Percentiles rank a stretch among this genome's conserved stretches.
These are phyloP conservation scores for Yamadazyma spencermartinsiae DNA, from an alignment of 1,139 yeast species.

Conservation along the genomic window DNA sequence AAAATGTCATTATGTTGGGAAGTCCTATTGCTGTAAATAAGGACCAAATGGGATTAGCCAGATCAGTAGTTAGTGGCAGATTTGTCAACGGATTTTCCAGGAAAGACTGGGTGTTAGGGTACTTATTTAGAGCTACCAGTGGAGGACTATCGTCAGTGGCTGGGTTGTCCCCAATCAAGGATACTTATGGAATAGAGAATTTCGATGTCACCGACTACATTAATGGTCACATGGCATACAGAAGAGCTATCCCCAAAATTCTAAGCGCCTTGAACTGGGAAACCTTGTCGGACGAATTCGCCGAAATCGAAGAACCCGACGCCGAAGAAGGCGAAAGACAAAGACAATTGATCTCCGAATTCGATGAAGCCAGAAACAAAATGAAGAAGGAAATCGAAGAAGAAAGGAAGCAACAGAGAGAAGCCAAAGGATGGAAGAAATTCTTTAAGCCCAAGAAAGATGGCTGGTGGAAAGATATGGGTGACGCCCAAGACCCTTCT, in stretches of 20 bases:
- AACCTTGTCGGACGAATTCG: constrained; percentile 84
- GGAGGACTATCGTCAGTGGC: constrained; percentile 92
- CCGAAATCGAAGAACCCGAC: constrained; percentile 95
- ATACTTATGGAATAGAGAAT: constrained; percentile 69
- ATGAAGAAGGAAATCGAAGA: constrained; percentile 40
- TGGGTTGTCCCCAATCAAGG: constrained; percentile 78
- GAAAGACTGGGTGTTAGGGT: constrained; percentile 96
- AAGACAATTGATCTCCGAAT: constrained; percentile 75
- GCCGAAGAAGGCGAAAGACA: constrained; percentile 84
- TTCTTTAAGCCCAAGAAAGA: constrained; percentile 78
- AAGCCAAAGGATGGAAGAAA: constrained; percentile 53
- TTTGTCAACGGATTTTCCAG: constrained; percentile 89
- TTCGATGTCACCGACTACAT: constrained; percentile 84
- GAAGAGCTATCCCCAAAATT: constrained; percentile 87
- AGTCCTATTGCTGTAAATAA: constrained; percentile 80
- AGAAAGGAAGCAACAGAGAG: constrained; percentile 23
- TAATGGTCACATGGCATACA: constrained; percentile 95
- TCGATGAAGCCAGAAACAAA: constrained; percentile 78
- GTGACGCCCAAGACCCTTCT: constrained; percentile 24
- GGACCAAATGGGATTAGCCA: constrained; percentile 76
- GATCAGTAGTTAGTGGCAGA: constrained; percentile 87
- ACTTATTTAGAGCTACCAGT: constrained; percentile 90
- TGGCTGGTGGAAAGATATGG: constrained; percentile 86
- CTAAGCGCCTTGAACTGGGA: constrained; percentile 73
- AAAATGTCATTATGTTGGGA: constrained; percentile 86